A percentile compares a stretch with the other conserved stretches of the same genome.
phyloP scores from a whole-genome alignment of 495 filamentous ascomycete genomes.

The Amphirosellinia nigrospora region DNA sequence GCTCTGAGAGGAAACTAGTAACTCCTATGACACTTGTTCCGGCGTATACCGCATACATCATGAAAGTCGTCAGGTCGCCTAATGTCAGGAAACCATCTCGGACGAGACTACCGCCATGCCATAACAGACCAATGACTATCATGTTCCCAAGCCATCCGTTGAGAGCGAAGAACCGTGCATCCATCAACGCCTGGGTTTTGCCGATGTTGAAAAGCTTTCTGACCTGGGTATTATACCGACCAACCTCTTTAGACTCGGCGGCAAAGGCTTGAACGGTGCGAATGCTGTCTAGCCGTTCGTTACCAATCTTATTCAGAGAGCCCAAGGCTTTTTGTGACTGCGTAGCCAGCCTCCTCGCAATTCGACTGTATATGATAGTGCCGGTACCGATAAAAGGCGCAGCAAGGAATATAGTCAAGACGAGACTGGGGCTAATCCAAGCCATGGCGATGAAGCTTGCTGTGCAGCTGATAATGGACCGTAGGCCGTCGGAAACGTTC shows the following conservation, averaged over 20 bases:
- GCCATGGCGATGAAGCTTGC: constrained; percentile 91
- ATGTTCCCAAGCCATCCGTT: constrained; percentile 92
- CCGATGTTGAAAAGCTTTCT: constrained; percentile 90
- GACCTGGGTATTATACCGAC: constrained; percentile 88
- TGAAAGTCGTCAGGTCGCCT: constrained; percentile 93
- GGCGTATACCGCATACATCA: constrained; percentile 97
- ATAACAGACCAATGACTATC: constrained; percentile 91
- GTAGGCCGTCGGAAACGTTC: constrained; percentile 91
- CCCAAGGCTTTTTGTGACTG: constrained; percentile 93
- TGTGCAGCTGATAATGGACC: constrained; percentile 82
- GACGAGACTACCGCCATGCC: constrained; percentile 89
- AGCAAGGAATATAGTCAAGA: constrained; percentile 81
- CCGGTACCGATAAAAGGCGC: constrained; percentile 91
- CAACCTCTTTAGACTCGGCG: constrained; percentile 87
- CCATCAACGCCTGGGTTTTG: constrained; percentile 81
- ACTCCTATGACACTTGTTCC: constrained; percentile 90
- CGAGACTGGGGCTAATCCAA: constrained; percentile 90
- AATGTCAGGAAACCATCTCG: constrained; percentile 83
- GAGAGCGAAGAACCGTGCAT: constrained; percentile 88
- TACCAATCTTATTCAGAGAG: constrained; percentile 91
- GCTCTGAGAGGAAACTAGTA: constrained; percentile 94
- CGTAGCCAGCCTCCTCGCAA: constrained; percentile 84
- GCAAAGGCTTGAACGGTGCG: constrained; percentile 95
- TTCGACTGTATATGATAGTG: constrained; percentile 87
- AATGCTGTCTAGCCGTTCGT: constrained; percentile 94